Evolutionary conservation across 345 rosid species (phyloP).

Genomic region (Salix viminalis): DNA sequence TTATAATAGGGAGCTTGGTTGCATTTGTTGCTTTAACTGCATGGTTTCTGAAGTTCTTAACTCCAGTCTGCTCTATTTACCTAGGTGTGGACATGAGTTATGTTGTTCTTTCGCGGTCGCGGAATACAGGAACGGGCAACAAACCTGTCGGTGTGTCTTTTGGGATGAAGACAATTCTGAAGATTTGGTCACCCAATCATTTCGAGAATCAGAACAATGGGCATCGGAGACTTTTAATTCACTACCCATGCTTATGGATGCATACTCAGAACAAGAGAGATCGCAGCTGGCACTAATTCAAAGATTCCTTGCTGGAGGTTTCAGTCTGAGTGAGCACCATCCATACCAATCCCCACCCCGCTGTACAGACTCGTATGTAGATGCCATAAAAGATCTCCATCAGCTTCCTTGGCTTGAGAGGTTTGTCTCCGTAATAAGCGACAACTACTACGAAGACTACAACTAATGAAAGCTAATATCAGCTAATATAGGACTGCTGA

Average conservation of each 20-base stretch:
- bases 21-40: conserved; percentile 1
- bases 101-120: conserved; percentile 96
- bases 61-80: conserved; percentile 7
- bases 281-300: conserved; percentile 89
- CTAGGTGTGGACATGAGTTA: conserved; percentile 93
- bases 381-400: conserved; percentile 90
- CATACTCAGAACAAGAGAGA: conserved; percentile 92
- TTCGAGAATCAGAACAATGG: conserved; percentile 93
- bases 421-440: conserved; percentile 93
- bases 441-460: conserved; percentile 79
- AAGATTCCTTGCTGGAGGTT: conserved; percentile 91
- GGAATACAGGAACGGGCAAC: conserved; percentile 68
- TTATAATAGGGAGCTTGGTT: background rate
- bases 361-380: conserved; percentile 79
- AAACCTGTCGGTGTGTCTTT: conserved; percentile 79
- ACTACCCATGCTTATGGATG: conserved; percentile 76
- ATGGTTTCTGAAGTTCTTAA: background rate
- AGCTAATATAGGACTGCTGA: background rate
- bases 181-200: conserved; percentile 46
- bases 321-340: conserved; percentile 80
- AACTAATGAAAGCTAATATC: conserved; percentile 41
- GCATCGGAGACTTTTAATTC: conserved; percentile 90
- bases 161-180: conserved; percentile 83
- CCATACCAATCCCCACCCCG: conserved; percentile 87
- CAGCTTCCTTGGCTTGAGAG: conserved; percentile 99